Conservation (phyloP, 2,329 filamentous ascomycete genomes). For the Trichoderma brevicompactum region DNA sequence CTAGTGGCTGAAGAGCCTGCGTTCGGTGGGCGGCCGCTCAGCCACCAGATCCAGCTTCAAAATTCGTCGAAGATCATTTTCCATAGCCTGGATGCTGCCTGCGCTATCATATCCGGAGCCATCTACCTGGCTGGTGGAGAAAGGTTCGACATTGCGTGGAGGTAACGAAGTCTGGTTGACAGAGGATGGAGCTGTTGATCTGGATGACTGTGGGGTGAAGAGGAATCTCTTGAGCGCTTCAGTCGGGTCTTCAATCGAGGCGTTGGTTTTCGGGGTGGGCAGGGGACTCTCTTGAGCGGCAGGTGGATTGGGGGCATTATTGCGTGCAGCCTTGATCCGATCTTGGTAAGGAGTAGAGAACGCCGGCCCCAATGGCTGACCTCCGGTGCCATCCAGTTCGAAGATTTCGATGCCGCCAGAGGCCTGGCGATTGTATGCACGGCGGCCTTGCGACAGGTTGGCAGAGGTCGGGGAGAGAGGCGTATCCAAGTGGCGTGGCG, state of each 20-base stretch:
- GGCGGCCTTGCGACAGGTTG: slow-evolving; percentile 36
- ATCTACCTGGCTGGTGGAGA: slow-evolving; percentile 20
- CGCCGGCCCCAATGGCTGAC: slow-evolving; percentile 63
- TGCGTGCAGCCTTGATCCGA: slow-evolving; percentile 61
- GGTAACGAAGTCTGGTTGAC: slow-evolving; percentile 15
- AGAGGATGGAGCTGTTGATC: background rate
- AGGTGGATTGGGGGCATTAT: slow-evolving; percentile 37
- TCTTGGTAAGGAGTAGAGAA: slow-evolving; percentile 70
- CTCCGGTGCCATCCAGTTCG: slow-evolving; percentile 67
- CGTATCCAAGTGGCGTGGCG: slow-evolving; percentile 44
- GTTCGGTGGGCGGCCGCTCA: slow-evolving; percentile 33
- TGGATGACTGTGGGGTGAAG: slow-evolving; percentile 47
- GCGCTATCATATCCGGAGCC: slow-evolving; percentile 29
- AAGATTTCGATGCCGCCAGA: slow-evolving; percentile 37
- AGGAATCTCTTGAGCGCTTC: slow-evolving; percentile 63
- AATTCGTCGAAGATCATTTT: slow-evolving; percentile 58
- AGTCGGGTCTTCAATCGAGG: slow-evolving; percentile 40
- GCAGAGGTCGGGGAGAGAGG: slow-evolving; percentile 34
- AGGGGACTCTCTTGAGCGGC: slow-evolving; percentile 29
- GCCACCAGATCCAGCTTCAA: slow-evolving; percentile 50
- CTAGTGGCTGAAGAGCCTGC: slow-evolving; percentile 34
- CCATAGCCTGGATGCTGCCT: slow-evolving; percentile 53
- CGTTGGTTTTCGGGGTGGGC: slow-evolving; percentile 18
- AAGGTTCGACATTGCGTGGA: background rate
- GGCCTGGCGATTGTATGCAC: slow-evolving; percentile 34